These are phyloP conservation scores for Ceratocystis colombiana DNA, from an alignment of 2,329 filamentous ascomycete species.

Conservation along the genomic window DNA sequence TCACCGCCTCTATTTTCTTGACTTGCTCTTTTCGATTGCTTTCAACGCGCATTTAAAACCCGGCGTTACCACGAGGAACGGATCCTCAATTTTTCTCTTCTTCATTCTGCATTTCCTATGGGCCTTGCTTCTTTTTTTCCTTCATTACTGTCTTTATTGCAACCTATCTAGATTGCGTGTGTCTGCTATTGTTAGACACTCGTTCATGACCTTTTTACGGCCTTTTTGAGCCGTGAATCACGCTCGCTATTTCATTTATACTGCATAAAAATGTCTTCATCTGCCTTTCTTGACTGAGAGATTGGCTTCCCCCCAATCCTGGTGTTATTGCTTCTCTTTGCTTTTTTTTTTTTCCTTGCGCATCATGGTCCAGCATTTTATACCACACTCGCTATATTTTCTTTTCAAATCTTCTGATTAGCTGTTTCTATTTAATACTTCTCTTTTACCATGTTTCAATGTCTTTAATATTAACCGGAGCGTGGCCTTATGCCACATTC, in stretches of 20 bases:
- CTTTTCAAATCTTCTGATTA: neutral
- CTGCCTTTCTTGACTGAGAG: neutral
- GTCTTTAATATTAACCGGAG: neutral
- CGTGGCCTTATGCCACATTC: neutral
- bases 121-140: neutral
- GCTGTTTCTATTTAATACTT: neutral
- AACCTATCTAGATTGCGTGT: slow-evolving; percentile 10
- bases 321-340: neutral
- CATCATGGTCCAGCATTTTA: slow-evolving; percentile 8
- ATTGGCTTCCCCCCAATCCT: neutral
- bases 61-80: neutral
- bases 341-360: neutral
- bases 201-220: neutral
- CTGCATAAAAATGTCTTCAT: neutral
- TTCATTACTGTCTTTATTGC: slow-evolving; percentile 10
- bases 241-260: slow-evolving; percentile 4
- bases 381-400: slow-evolving; percentile 2
- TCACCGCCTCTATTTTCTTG: slow-evolving; percentile 2
- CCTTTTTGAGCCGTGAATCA: neutral
- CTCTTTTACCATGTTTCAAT: neutral
- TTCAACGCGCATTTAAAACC: neutral
- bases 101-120: neutral
- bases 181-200: neutral
- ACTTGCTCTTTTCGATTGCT: too few species aligned
- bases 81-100: neutral